Base-by-base conservation (phyloP, 1,139 yeast genomes). In the Sugiyamaella grinbergsii region DNA sequence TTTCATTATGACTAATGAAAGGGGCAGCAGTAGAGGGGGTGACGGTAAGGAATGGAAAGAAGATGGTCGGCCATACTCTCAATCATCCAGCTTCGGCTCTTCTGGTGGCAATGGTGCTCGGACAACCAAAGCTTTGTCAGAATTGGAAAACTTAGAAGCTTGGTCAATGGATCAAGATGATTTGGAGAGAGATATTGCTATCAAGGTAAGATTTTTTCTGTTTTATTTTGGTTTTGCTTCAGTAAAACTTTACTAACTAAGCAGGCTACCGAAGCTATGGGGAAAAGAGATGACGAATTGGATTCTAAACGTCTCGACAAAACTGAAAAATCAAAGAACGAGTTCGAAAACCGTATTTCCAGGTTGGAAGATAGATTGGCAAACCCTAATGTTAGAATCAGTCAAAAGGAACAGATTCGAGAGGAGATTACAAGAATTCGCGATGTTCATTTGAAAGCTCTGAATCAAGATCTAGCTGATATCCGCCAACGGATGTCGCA, bases 231-330 rank as follows among this genome's bases (percentile, higher is more conserved):
- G n/a, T n/a, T n/a, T n/a, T n/a, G n/a, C n/a, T n/a, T n/a, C n/a
- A n/a, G n/a, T n/a, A n/a, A n/a, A n/a, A n/a, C n/a, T n/a, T 33
- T 46, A 40, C 50, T 47, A 43, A 45, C 43, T 22, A 2, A 16
- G 43, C 73, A 79, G 68, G 97, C 96, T 1, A 82, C 82, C 56
- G 73, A 73, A 47, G 81, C 79, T 3, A 75, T 89, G 52, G 70
- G 77, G 1, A 70, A 76, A 42, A 81, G 83, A 51, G 91, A 88
- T 52, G 70, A 79, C 3, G 96, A 86, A 58, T 71, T 85, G 42
- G 98, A 93, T 59, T 71, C 76, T 51, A 85, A 83, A 57, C 75
- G 98, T 51, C 71, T 90, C 13, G 82, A 80, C 10, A 87, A 88
- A 64, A 78, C 94, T 0, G 65, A 69, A 22, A 75, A 74, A 42